Conservation (phyloP, 495 filamentous ascomycete genomes). For the Xylaria venustula region DNA sequence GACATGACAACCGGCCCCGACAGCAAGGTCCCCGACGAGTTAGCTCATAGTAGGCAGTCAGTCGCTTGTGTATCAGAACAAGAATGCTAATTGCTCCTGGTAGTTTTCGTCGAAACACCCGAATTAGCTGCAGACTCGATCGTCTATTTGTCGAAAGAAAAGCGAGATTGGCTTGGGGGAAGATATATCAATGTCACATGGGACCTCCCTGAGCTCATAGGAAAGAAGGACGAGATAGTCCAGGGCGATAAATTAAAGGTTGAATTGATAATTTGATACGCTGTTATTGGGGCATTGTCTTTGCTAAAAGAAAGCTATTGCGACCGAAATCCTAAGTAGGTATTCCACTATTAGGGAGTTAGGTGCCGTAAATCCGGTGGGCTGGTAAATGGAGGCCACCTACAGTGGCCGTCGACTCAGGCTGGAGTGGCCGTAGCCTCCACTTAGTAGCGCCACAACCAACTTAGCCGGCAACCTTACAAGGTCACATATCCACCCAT, state of each 20-base stretch:
- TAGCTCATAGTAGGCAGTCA: neutral
- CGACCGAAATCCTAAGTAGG: no score
- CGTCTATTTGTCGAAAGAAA: slow-evolving; percentile 47
- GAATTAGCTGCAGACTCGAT: slow-evolving; percentile 48
- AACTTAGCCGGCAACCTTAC: no score
- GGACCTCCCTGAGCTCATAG: slow-evolving; percentile 49
- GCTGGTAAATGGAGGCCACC: no score
- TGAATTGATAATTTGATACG: slow-evolving; percentile 32
- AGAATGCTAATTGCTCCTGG: neutral
- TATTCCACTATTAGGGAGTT: no score
- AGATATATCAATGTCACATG: slow-evolving; percentile 48
- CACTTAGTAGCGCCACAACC: no score
- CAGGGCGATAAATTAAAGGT: slow-evolving; percentile 46
- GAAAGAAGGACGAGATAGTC: slow-evolving; percentile 45
- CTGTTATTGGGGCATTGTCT: neutral
- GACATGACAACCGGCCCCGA: slow-evolving; percentile 35
- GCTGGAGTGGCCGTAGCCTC: no score
- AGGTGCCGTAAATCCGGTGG: no score
- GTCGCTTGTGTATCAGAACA: neutral
- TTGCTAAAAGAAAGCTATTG: neutral
- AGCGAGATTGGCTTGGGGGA: slow-evolving; percentile 51
- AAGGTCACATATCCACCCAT: no score
- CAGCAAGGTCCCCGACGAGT: neutral
- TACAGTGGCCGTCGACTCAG: no score
- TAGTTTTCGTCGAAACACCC: slow-evolving; percentile 41